Evolutionary conservation across 805 yeast species (phyloP).

Genomic region (Metschnikowia lochheadii): DNA sequence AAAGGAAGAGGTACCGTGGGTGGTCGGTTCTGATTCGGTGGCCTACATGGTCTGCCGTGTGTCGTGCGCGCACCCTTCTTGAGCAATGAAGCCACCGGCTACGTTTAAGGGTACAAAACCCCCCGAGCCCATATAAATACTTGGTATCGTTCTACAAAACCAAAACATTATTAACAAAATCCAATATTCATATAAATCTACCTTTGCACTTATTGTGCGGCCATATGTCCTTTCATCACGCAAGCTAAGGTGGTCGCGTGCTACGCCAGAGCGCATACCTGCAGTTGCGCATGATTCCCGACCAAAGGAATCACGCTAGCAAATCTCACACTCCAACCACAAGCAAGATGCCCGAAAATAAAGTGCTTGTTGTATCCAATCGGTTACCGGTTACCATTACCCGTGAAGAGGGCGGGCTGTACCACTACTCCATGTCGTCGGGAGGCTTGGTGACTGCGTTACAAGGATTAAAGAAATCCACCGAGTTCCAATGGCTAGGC

Average conservation of each 20-base stretch:
- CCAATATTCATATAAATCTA: too few relatives aligned
- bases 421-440: slow-evolving; percentile 86
- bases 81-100: not conserved
- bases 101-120: not conserved
- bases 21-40: not conserved
- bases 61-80: not conserved
- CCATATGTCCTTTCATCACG: not conserved
- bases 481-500: slow-evolving; percentile 94
- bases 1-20: not conserved
- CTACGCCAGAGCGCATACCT: slow-evolving; percentile 1
- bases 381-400: slow-evolving; percentile 92
- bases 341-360: slow-evolving; percentile 37
- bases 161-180: too few relatives aligned
- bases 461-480: slow-evolving; percentile 80
- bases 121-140: not conserved
- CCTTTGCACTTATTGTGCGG: not conserved
- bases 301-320: slow-evolving; percentile 1
- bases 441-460: slow-evolving; percentile 97
- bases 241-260: not conserved
- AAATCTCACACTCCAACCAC: not conserved
- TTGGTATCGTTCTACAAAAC: not conserved
- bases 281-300: slow-evolving; percentile 1
- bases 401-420: slow-evolving; percentile 56
- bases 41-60: not conserved
- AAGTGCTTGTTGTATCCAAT: slow-evolving; percentile 89